Evolutionary conservation across 805 yeast species (phyloP).

Genomic region (Ogataea zsoltii): DNA sequence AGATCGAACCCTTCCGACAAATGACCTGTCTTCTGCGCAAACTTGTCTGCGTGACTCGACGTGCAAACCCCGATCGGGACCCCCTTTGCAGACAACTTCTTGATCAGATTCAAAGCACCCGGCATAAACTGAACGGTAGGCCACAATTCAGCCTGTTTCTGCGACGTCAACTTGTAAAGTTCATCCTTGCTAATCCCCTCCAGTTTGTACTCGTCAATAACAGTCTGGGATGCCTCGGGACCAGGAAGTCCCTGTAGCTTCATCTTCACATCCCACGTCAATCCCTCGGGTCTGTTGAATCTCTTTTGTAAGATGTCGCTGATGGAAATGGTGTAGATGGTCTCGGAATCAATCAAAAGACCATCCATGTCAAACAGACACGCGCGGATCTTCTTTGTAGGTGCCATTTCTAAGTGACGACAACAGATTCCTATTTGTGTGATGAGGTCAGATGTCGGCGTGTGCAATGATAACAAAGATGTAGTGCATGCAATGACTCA

Average conservation of each 20-base stretch:
- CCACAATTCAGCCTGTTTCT: slow-evolving; percentile 63
- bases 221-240: slow-evolving; percentile 60
- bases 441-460: too few species aligned
- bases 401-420: slow-evolving; percentile 2
- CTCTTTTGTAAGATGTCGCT: slow-evolving; percentile 58
- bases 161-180: slow-evolving; percentile 50
- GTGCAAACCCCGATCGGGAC: slow-evolving; percentile 92
- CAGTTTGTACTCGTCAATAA: slow-evolving; percentile 68
- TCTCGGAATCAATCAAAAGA: slow-evolving; percentile 86
- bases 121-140: slow-evolving; percentile 66
- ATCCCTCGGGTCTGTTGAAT: slow-evolving; percentile 63
- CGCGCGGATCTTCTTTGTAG: slow-evolving; percentile 25
- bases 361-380: slow-evolving; percentile 86
- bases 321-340: slow-evolving; percentile 79
- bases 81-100: slow-evolving; percentile 46
- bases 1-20: slow-evolving; percentile 55
- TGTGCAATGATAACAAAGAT: too few species aligned
- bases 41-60: slow-evolving; percentile 67
- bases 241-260: slow-evolving; percentile 93
- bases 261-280: slow-evolving; percentile 89
- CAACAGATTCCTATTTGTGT: background rate
- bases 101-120: slow-evolving; percentile 76
- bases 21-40: slow-evolving; percentile 70
- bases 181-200: slow-evolving; percentile 66
- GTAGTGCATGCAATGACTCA: too few species aligned